These are phyloP conservation scores for Magnolia officinalis DNA, from an alignment of 164 flowering plant species.

Conservation along the genomic window DNA sequence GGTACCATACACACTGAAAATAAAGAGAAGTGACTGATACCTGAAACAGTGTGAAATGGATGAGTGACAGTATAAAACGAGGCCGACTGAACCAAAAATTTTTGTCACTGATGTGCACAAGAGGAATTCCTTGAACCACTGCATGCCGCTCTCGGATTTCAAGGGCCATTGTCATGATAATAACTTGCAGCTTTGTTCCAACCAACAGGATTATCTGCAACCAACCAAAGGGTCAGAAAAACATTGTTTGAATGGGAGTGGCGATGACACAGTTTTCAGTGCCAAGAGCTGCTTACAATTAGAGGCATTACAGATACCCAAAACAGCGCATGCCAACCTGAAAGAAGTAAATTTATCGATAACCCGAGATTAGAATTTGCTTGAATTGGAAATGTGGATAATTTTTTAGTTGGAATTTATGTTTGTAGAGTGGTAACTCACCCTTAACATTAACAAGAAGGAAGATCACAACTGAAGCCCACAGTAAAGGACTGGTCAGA, in stretches of 20 bases:
- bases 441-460: slow-evolving; percentile 57
- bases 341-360: background rate
- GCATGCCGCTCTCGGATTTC: slow-evolving; percentile 89
- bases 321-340: slow-evolving; percentile 76
- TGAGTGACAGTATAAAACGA: slow-evolving; percentile 56
- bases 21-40: slow-evolving; percentile 27
- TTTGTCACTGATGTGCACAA: slow-evolving; percentile 76
- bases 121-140: slow-evolving; percentile 94
- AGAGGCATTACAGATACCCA: slow-evolving; percentile 69
- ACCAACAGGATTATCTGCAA: slow-evolving; percentile 71
- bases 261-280: background rate
- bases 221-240: background rate
- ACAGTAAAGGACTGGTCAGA: slow-evolving; percentile 59
- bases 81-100: slow-evolving; percentile 91
- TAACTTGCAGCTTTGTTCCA: slow-evolving; percentile 90
- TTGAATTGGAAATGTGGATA: background rate
- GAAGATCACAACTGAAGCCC: slow-evolving; percentile 58
- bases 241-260: background rate
- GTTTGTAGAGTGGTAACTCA: slow-evolving; percentile 18
- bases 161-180: slow-evolving; percentile 83
- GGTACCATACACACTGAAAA: no score
- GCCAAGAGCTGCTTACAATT: slow-evolving; percentile 45
- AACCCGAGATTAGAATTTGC: background rate
- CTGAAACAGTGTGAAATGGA: slow-evolving; percentile 84
- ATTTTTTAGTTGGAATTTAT: background rate